These are phyloP conservation scores for Fusarium napiforme DNA, from an alignment of 2,329 filamentous ascomycete species.

Conservation along the genomic window DNA sequence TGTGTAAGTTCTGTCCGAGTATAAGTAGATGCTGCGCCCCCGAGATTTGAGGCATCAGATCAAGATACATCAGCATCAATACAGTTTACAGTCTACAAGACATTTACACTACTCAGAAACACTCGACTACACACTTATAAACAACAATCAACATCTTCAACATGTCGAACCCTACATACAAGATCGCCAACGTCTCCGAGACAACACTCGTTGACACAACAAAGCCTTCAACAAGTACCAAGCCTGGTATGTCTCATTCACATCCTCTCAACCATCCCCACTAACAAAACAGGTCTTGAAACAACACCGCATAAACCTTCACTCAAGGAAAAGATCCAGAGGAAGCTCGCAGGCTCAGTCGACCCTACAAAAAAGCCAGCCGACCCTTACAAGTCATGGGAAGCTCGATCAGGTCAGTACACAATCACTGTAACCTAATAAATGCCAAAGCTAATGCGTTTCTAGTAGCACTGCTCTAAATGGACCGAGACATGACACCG, in stretches of 20 bases:
- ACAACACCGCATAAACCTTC: constrained; percentile 19
- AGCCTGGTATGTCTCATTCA: constrained; percentile 25
- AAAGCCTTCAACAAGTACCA: constrained; percentile 22
- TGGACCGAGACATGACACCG: background rate
- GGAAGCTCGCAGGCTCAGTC: constrained; percentile 33
- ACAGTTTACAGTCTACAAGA: constrained; percentile 7
- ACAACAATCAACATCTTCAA: background rate
- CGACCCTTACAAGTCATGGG: constrained; percentile 42
- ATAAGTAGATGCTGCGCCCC: constrained; percentile 31
- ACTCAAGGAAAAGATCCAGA: constrained; percentile 40
- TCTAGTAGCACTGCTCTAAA: constrained; percentile 35
- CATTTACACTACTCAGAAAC: background rate
- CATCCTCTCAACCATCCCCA: accelerated
- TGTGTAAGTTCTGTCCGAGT: background rate
- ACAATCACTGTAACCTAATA: background rate
- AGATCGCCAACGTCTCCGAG: constrained; percentile 37
- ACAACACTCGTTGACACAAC: constrained; percentile 39
- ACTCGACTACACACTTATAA: background rate
- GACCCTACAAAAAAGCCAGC: constrained; percentile 37
- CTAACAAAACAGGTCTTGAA: constrained; percentile 24
- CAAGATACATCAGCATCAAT: constrained; percentile 3
- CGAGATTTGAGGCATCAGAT: background rate
- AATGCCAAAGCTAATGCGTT: background rate
- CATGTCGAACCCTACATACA: constrained; percentile 40
- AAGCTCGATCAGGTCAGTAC: constrained; percentile 40